Conservation (phyloP, 352 stramenopile genomes). For the Paralagenidium karlingii region DNA sequence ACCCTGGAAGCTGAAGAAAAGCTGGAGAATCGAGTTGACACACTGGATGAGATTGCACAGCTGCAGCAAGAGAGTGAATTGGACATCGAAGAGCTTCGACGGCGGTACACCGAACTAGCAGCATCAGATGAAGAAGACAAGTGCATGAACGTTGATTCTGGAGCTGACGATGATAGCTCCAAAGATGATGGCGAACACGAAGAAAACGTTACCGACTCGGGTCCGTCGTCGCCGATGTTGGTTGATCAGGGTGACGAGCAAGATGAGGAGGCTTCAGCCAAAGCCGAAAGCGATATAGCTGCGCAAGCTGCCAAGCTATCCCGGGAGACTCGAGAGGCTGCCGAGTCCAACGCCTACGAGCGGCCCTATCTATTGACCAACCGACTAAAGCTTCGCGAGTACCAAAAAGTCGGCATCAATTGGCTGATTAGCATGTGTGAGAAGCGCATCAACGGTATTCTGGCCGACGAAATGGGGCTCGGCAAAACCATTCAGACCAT, state of each 20-base stretch:
- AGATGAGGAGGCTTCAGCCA: background rate
- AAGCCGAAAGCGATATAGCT: background rate
- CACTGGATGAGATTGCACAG: slow-evolving; percentile 49
- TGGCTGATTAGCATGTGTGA: slow-evolving; percentile 98
- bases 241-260: slow-evolving; percentile 6
- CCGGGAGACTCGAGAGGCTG: background rate
- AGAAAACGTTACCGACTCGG: too few species aligned
- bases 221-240: too few species aligned
- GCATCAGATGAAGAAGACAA: slow-evolving; percentile 2
- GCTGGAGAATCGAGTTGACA: slow-evolving; percentile 13
- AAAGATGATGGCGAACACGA: background rate
- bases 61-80: slow-evolving; percentile 81
- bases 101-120: slow-evolving; percentile 46
- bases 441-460: slow-evolving; percentile 96
- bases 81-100: slow-evolving; percentile 76
- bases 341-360: slow-evolving; percentile 20
- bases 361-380: slow-evolving; percentile 60
- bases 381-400: slow-evolving; percentile 51
- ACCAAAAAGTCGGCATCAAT: slow-evolving; percentile 86
- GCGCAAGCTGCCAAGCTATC: background rate
- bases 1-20: slow-evolving; percentile 74
- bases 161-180: background rate
- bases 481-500: slow-evolving; percentile 99
- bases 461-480: slow-evolving; percentile 95
- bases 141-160: background rate